Conservation (phyloP, 345 rosid species). For the Lenwebbia sp. region DNA sequence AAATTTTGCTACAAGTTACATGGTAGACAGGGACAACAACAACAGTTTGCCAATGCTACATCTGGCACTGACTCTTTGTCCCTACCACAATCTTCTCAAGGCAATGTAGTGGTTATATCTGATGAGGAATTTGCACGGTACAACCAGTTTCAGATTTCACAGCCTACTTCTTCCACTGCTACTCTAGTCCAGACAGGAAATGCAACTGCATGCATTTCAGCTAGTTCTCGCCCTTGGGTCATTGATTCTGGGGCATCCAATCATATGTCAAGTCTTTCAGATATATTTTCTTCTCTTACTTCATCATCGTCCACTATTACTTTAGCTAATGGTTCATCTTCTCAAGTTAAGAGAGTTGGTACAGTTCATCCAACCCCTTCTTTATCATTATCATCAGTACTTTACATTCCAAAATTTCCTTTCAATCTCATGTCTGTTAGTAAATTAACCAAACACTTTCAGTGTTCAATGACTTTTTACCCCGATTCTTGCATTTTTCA, state of each 20-base stretch:
- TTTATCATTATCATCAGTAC: background rate
- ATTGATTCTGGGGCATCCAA: background rate
- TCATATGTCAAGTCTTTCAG: background rate
- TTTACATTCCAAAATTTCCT: background rate
- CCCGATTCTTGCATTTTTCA: background rate
- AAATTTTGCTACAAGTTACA: background rate
- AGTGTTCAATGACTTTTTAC: background rate
- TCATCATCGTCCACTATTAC: background rate
- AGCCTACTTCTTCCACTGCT: background rate
- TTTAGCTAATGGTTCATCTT: background rate
- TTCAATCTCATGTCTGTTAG: background rate
- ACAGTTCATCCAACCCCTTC: background rate
- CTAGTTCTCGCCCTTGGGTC: background rate
- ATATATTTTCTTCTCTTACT: background rate
- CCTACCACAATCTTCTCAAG: background rate
- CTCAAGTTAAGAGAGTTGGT: background rate
- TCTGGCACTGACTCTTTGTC: background rate
- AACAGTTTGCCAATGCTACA: background rate
- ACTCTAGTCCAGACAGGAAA: background rate
- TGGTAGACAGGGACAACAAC: background rate
- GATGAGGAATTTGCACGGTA: background rate
- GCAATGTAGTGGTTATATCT: background rate
- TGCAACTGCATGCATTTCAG: background rate
- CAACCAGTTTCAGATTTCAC: background rate
- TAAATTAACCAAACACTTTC: background rate